These are phyloP conservation scores for Zhuliangozyma blackwelliae DNA, from an alignment of 1,139 yeast genomes.

Conservation along the genomic window DNA sequence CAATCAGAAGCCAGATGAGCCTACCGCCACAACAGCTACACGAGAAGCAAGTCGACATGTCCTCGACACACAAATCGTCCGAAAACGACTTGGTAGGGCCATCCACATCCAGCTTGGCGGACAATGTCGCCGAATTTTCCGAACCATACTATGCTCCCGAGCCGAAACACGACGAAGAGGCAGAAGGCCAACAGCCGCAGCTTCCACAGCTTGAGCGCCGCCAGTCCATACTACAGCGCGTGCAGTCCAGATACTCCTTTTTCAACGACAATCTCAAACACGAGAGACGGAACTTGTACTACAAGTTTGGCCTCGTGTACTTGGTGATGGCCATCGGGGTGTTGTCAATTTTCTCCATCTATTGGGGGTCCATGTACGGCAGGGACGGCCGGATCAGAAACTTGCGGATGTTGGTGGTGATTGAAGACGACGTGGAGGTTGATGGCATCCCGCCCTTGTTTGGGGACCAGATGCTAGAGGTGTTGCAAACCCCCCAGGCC, in stretches of 20 bases:
- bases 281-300: constrained; percentile 17
- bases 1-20: no score
- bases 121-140: no score
- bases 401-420: constrained; percentile 37
- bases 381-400: constrained; percentile 25
- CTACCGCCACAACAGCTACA: no score
- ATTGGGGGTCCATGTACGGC: constrained; percentile 42
- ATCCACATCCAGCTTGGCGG: no score
- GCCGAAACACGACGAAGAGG: no score
- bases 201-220: constrained; percentile 5
- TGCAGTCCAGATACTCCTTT: constrained; percentile 10
- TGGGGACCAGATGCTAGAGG: constrained; percentile 21
- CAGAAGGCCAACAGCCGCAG: no score
- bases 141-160: no score
- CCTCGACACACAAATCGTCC: no score
- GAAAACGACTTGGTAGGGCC: no score
- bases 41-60: no score
- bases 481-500: constrained; percentile 18
- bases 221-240: constrained; percentile 13
- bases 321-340: constrained; percentile 25
- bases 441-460: constrained; percentile 28
- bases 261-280: constrained; percentile 9
- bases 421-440: constrained; percentile 29
- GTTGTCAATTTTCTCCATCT: constrained; percentile 32
- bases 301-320: constrained; percentile 16